Percentiles rank a stretch among this genome's conserved stretches.
Conservation (phyloP, 83 land plant species). For the Picea engelmannii region DNA sequence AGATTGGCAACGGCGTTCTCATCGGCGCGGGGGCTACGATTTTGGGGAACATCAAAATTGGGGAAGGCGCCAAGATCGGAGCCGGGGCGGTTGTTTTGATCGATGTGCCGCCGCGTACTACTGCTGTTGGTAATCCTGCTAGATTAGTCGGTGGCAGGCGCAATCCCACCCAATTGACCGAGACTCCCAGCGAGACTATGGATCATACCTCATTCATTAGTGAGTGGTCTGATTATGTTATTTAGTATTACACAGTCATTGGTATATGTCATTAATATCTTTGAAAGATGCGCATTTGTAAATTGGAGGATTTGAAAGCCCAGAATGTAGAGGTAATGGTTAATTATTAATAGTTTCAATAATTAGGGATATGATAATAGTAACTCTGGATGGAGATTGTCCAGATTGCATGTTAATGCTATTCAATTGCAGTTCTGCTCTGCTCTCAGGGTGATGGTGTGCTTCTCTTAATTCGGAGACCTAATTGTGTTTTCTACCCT, state of each 20-base stretch:
- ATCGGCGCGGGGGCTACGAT: conserved; percentile 81
- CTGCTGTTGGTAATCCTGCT: conserved; percentile 80
- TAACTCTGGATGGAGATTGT: too few relatives aligned
- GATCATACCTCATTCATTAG: conserved; percentile 59
- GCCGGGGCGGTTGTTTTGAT: conserved; percentile 73
- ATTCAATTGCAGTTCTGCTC: too few relatives aligned
- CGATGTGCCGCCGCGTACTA: conserved; percentile 61
- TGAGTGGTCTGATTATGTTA: conserved; percentile 47
- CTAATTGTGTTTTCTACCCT: too few relatives aligned
- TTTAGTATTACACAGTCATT: not conserved
- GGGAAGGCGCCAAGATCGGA: conserved; percentile 77
- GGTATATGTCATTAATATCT: too few relatives aligned
- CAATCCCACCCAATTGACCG: conserved; percentile 28
- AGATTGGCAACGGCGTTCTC: conserved; percentile 70
- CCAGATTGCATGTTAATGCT: too few relatives aligned
- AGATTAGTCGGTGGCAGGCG: conserved; percentile 57
- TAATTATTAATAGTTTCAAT: too few relatives aligned
- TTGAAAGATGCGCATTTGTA: too few relatives aligned
- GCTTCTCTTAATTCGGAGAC: too few relatives aligned
- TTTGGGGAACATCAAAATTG: conserved; percentile 59
- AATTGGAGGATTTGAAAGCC: too few relatives aligned
- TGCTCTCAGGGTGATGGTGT: too few relatives aligned
- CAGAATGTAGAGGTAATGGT: too few relatives aligned
- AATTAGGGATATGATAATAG: too few relatives aligned
- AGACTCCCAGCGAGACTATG: conserved; percentile 51